Evolutionary conservation across 345 rosid genomes (phyloP), one percentile per base, ranked within the genome.

Genomic region (Microthlaspi erraticum): DNA sequence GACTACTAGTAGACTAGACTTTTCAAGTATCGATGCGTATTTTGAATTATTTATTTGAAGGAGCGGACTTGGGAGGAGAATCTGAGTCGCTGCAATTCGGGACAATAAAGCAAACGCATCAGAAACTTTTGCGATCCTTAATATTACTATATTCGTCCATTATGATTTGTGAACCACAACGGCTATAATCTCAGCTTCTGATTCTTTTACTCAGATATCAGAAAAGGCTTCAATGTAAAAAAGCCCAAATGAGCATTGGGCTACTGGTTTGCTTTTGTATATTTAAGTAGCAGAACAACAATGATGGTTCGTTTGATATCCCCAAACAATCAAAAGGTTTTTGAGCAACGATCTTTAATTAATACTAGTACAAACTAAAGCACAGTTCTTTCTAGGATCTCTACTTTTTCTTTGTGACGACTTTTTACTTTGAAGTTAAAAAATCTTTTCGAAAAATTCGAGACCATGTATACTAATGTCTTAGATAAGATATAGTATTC

Each of bases 191-290:
- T 42, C 62, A 66, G 29, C 13, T 38, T 41, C 31, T 39, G 16
- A 31, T 4, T 0, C 49, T 50, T 32, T 0, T 10, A 16, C 16
- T 32, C 54, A 29, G 11, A 33, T 36, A 36, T 36, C 4, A 36
- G 5, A 12, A 38, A 11, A 32, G 19, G 29, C 33, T 41, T 36
- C 18, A 37, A 18, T 60, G 18, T n/a, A 54, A 44, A 14, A 13
- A 71, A 20, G 76, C 64, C 76, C 76, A 19, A 31, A 32, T 2
- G 29, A 31, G 50, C 66, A 26, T 70, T 70, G 74, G 75, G 75
- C 68, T 60, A 20, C 34, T 60, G 18, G 45, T 32, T 49, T 10
- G 12, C 2, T 4, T 14, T 45, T 49, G 34, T 38, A 38, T 38
- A 26, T 41, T 2, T 8, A 10, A 10, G 39, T 59, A 57, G 64